Evolutionary conservation across 2,329 filamentous ascomycete species (phyloP), one percentile per base, ranked within the genome.

Genomic region (Fusarium virguliforme): DNA sequence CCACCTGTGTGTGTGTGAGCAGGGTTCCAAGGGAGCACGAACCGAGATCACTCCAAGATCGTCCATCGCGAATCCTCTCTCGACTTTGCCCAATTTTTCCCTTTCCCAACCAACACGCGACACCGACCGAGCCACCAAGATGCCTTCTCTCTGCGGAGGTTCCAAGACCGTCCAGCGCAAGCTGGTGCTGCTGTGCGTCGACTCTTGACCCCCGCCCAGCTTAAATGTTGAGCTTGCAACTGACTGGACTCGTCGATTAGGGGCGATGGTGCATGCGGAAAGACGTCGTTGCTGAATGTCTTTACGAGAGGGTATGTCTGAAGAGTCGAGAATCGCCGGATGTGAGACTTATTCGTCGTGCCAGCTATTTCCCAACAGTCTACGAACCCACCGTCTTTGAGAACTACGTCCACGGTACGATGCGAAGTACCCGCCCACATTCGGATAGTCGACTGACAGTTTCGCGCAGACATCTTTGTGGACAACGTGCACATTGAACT

Each of bases 351-450:
- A 70, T 64, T 60, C 24, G 46, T 59, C 65, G 56, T 30, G 22
- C 41, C 76, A 95, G 94, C 71, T 97, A 98, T 83, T 99, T 99
- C 82, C 95, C 95, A 57, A 98, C 95, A 64, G 95, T 98, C 78
- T 98, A 98, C 85, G 95, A 98, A 83, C 96, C 96, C 60, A 99
- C 95, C 37, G 95, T 98, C 73, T 98, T 98, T 83, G 95, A 99
- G 82, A 99, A 99, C 84, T 99, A 98, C 83, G 95, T 99, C 71
- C 95, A 99, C 81, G 94, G 94, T 97, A 88, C 79, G 87, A 54
- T 15, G 13, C 35, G 4, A 32, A 46, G 26, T 4, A 4, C 22
- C 15, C 18, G 9, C 32, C 22, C 30, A 8, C 22, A 22, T 22
- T 13, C 13, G 6, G 24, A 22, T 13, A 22, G 62, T 28, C 3